A percentile compares a stretch with the other conserved stretches of the same genome.
These are phyloP conservation scores for Backusella psychrophila DNA, from an alignment of 192 early-diverging fungal species.

Conservation along the genomic window DNA sequence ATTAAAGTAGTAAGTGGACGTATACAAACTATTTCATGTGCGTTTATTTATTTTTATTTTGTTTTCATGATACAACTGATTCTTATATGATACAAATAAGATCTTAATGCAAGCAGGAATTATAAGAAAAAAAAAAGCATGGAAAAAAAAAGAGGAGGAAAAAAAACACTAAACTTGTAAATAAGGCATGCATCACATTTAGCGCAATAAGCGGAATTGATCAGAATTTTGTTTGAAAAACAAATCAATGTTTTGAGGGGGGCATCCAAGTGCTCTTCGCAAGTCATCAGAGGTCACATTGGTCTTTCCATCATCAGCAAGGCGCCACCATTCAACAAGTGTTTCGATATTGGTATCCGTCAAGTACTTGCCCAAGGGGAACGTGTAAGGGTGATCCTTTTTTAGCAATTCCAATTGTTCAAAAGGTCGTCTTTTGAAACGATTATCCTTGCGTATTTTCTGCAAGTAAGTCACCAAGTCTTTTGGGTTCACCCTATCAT, in stretches of 20 bases:
- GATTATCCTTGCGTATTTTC: neutral
- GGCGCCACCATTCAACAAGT: neutral
- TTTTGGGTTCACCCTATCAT: neutral
- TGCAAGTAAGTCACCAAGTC: neutral
- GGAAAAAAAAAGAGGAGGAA: neutral
- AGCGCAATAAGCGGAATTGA: constrained; percentile 10
- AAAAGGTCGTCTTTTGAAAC: constrained; percentile 10
- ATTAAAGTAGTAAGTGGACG: neutral
- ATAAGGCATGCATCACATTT: neutral
- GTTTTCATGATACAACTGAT: neutral
- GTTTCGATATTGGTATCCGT: neutral
- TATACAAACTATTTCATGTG: neutral
- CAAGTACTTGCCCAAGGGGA: constrained; percentile 6
- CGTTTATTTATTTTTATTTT: neutral
- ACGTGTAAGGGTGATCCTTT: neutral
- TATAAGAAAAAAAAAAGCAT: neutral
- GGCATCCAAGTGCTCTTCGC: neutral
- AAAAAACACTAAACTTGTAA: neutral
- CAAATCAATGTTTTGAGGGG: neutral
- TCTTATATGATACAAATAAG: neutral
- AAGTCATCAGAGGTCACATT: neutral
- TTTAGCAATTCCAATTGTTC: neutral
- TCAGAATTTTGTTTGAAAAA: constrained; percentile 8
- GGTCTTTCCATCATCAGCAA: neutral
- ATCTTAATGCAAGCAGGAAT: neutral